Conservation (phyloP, 495 filamentous ascomycete genomes). For the Penicillium riverlandense region DNA sequence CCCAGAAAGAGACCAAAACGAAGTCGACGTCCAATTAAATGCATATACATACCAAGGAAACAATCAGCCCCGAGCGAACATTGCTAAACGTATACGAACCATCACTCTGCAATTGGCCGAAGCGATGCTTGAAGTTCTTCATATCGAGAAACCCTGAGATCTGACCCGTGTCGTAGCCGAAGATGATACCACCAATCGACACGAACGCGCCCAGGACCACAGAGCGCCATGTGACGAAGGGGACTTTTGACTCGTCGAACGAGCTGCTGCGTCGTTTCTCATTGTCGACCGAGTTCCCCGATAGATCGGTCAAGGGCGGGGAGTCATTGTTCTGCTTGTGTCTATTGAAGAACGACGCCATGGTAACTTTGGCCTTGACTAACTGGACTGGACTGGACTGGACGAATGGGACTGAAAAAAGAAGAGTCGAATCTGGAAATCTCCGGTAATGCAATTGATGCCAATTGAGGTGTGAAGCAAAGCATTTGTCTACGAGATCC, state of each 20-base stretch:
- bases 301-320: conserved; percentile 8
- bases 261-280: conserved; percentile 10
- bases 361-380: not conserved
- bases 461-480: too few relatives aligned
- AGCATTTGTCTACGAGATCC: too few relatives aligned
- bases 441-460: too few relatives aligned
- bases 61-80: conserved; percentile 45
- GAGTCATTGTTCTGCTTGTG: not conserved
- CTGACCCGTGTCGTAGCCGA: conserved; percentile 43
- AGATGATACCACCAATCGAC: conserved; percentile 63
- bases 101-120: conserved; percentile 24
- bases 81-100: conserved; percentile 38
- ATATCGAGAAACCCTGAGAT: conserved; percentile 58
- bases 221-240: conserved; percentile 37
- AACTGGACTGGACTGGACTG: too few relatives aligned
- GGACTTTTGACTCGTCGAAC: conserved; percentile 25
- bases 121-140: conserved; percentile 37
- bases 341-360: conserved; percentile 6
- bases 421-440: too few relatives aligned
- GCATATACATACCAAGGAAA: conserved; percentile 29
- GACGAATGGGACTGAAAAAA: too few relatives aligned
- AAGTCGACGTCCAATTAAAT: not conserved
- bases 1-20: not conserved
- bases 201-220: conserved; percentile 43
- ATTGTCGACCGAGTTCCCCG: not conserved